These are phyloP conservation scores for Calonectria honghensis DNA, from an alignment of 2,329 filamentous ascomycete genomes.

Conservation along the genomic window DNA sequence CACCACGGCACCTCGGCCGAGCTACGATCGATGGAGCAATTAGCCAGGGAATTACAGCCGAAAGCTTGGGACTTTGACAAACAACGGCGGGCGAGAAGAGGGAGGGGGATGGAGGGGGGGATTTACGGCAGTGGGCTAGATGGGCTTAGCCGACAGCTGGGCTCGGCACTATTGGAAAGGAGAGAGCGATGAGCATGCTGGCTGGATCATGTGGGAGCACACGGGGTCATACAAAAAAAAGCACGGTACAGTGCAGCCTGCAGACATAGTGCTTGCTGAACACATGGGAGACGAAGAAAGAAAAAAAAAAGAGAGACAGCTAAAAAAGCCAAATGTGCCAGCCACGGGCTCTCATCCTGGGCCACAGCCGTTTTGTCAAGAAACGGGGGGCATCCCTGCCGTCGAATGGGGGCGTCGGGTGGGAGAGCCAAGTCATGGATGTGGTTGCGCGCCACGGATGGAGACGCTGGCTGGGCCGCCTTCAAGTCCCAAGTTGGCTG, in stretches of 20 bases:
- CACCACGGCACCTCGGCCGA: constrained; percentile 36
- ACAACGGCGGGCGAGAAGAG: constrained; percentile 10
- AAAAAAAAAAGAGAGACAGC: background rate
- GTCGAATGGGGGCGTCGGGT: constrained; percentile 29
- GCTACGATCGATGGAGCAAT: constrained; percentile 39
- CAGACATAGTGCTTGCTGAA: constrained; percentile 9
- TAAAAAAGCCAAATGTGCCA: constrained; percentile 10
- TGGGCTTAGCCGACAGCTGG: constrained; percentile 1
- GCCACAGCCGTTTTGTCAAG: constrained; percentile 34
- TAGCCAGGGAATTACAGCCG: constrained; percentile 18
- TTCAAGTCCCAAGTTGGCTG: constrained; percentile 27
- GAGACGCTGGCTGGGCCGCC: constrained; percentile 22
- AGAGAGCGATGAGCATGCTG: background rate
- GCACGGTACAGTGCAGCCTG: constrained; percentile 7
- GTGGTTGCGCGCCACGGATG: constrained; percentile 31
- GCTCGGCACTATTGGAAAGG: constrained; percentile 18
- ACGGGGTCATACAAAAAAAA: background rate
- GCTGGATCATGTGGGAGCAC: constrained; percentile 13
- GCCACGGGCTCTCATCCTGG: constrained; percentile 18
- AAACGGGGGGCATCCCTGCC: constrained; percentile 31
- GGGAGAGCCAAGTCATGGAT: constrained; percentile 30
- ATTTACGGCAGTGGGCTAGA: background rate
- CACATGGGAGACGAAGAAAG: constrained; percentile 5
- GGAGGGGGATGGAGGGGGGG: background rate
- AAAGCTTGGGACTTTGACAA: constrained; percentile 25